These are phyloP conservation scores for Planoprotostelium fungivorum DNA, from an alignment of 78 protist species.

Conservation along the genomic window DNA sequence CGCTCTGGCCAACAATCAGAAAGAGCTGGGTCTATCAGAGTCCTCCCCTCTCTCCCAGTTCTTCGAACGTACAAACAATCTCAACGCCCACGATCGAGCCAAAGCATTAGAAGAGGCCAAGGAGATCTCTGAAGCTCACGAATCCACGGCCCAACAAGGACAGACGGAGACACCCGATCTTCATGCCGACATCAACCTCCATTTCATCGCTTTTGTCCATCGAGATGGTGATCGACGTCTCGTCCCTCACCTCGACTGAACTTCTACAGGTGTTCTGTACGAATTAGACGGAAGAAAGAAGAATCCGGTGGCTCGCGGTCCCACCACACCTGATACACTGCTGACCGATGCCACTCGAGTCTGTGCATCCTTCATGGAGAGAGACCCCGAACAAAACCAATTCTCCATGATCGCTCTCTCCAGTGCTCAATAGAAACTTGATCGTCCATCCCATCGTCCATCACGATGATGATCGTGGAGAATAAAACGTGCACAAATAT, in stretches of 20 bases:
- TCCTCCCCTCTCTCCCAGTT: slow-evolving; percentile 48
- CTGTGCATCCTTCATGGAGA: slow-evolving; percentile 36
- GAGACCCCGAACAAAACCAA: slow-evolving; percentile 46
- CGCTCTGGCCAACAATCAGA: slow-evolving; percentile 69
- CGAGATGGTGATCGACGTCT: slow-evolving; percentile 22
- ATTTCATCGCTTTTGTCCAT: slow-evolving; percentile 78
- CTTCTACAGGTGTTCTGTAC: slow-evolving; percentile 42
- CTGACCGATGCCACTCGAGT: slow-evolving; percentile 43
- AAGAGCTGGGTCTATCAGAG: slow-evolving; percentile 23
- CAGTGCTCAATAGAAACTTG: not conserved
- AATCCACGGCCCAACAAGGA: slow-evolving; percentile 56
- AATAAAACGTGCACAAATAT: no score
- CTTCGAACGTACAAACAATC: slow-evolving; percentile 23
- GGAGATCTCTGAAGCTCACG: slow-evolving; percentile 45
- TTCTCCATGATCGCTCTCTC: slow-evolving; percentile 14
- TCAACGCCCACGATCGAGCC: slow-evolving; percentile 66
- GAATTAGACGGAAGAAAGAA: slow-evolving; percentile 82
- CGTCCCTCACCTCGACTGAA: not conserved
- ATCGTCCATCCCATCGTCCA: no score
- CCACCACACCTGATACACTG: slow-evolving; percentile 34
- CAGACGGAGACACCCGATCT: slow-evolving; percentile 67
- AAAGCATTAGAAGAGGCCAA: slow-evolving; percentile 14
- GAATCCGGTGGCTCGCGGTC: slow-evolving; percentile 73
- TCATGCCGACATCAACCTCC: slow-evolving; percentile 73
- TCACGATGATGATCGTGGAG: no score